Base-by-base conservation (phyloP, 2,329 filamentous ascomycete genomes). In the Fusarium bulbicola region DNA sequence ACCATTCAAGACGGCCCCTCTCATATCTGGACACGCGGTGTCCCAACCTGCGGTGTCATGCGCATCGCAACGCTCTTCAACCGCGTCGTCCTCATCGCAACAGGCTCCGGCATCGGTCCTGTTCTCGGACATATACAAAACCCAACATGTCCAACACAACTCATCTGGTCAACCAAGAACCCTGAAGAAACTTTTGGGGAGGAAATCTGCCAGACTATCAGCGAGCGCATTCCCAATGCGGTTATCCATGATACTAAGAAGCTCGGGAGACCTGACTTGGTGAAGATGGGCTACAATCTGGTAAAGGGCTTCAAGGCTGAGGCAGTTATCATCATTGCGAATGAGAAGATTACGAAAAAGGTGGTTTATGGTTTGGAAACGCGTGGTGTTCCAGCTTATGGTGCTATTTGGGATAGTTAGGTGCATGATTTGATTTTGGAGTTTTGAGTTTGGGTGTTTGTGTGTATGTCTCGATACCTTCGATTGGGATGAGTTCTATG, bases 311-410 rank as follows among this genome's bases (percentile, higher is more conserved):
- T 88, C 77, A 81, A 84, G 18, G 82, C 91, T 2, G 92, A 94
- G 83, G 92, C 92, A 3, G 91, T 94, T 21, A 91, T 93, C 76
- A 88, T 94, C 65, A 91, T 95, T 74, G 91, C 90, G 49, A 94
- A 94, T 78, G 89, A 91, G 66, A 86, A 82, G 66, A 86, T 93
- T 30, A 94, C 92, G 9, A 86, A 86, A 76, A 89, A 89, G 82
- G 85, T 94, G 5, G 92, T 94, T 1, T 92, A 91, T 77, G 90
- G 87, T 3, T 81, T 95, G 57, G 91, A 94, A 81, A 86, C 85
- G 32, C 85, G 90, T 62, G 91, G 92, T 0, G 80, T 94, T 14
- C 86, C 90, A 6, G 91, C 91, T 9, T 94, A 89, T 80, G 92
- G 92, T 12, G 91, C 92, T 11, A 92, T 95, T 75, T 95, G 91